phyloP scores from a whole-genome alignment of 2,329 filamentous ascomycete genomes.

The Calonectria ilicicola region DNA sequence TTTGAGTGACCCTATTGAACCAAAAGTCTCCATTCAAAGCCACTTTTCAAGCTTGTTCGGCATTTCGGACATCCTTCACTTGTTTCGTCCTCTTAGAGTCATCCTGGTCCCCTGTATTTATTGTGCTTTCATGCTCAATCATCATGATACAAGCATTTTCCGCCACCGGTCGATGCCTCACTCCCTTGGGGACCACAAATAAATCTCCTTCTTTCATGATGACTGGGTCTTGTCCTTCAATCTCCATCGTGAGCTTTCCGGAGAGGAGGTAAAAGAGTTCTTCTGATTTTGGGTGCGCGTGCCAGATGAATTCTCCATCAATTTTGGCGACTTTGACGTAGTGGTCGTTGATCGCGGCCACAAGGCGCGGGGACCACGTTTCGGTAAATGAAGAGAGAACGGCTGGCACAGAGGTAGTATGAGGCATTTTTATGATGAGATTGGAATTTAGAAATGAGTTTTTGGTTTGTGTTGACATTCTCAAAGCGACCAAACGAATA shows the following conservation, averaged over 20 bases:
- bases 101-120: constrained; percentile 45
- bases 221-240: constrained; percentile 44
- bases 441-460: not conserved
- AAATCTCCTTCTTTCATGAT: constrained; percentile 48
- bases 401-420: constrained; percentile 39
- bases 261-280: constrained; percentile 55
- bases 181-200: constrained; percentile 51
- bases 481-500: not conserved
- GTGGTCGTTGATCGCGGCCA: constrained; percentile 50
- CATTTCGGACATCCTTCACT: constrained; percentile 26
- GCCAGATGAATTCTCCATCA: constrained; percentile 54
- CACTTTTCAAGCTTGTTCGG: not conserved
- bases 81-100: constrained; percentile 39
- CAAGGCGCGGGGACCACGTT: constrained; percentile 46
- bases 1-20: no score
- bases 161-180: constrained; percentile 51
- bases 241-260: constrained; percentile 49
- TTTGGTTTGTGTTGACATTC: not conserved
- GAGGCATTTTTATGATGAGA: constrained; percentile 20
- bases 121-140: constrained; percentile 49
- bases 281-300: constrained; percentile 54
- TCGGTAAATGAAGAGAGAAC: constrained; percentile 44
- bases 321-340: constrained; percentile 56
- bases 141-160: constrained; percentile 52
- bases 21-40: no score